Evolutionary conservation across 495 filamentous ascomycete species (phyloP).

Genomic region (Talaromyces thailandensis): DNA sequence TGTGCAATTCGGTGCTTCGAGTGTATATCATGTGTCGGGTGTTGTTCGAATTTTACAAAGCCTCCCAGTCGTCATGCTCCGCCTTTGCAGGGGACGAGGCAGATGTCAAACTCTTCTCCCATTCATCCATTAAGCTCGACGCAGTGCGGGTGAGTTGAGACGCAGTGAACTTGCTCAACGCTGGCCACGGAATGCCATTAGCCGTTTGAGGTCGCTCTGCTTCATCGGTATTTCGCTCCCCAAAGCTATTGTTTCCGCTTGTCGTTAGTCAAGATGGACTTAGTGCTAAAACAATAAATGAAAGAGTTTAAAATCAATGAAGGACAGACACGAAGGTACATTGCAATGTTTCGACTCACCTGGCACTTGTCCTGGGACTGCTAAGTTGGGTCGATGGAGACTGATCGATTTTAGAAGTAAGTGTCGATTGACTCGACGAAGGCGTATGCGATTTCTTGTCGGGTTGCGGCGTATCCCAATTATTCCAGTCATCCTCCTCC

Average conservation of each 20-base stretch:
- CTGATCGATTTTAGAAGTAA: slow-evolving; percentile 34
- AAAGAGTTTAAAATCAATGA: not conserved
- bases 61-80: slow-evolving; percentile 26
- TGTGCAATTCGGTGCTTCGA: not conserved
- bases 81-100: slow-evolving; percentile 16
- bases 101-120: slow-evolving; percentile 49
- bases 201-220: slow-evolving; percentile 2
- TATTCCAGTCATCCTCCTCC: slow-evolving; percentile 56
- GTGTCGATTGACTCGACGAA: slow-evolving; percentile 36
- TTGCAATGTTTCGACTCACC: slow-evolving; percentile 30
- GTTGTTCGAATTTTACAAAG: not conserved
- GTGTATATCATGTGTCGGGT: not conserved
- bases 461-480: slow-evolving; percentile 54
- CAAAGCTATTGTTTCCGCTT: slow-evolving; percentile 21
- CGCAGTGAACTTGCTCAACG: slow-evolving; percentile 54
- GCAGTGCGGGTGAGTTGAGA: slow-evolving; percentile 62
- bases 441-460: slow-evolving; percentile 34
- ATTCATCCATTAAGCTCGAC: slow-evolving; percentile 66
- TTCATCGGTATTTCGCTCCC: slow-evolving; percentile 25
- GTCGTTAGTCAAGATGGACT: slow-evolving; percentile 4
- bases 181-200: slow-evolving; percentile 60
- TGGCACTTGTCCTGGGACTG: slow-evolving; percentile 43
- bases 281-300: not conserved
- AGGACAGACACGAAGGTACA: not conserved
- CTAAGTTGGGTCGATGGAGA: slow-evolving; percentile 39